Percentiles rank a stretch among this genome's conserved stretches.
phyloP scores from a whole-genome alignment of 805 yeast species.

The Lipomyces sp. region DNA sequence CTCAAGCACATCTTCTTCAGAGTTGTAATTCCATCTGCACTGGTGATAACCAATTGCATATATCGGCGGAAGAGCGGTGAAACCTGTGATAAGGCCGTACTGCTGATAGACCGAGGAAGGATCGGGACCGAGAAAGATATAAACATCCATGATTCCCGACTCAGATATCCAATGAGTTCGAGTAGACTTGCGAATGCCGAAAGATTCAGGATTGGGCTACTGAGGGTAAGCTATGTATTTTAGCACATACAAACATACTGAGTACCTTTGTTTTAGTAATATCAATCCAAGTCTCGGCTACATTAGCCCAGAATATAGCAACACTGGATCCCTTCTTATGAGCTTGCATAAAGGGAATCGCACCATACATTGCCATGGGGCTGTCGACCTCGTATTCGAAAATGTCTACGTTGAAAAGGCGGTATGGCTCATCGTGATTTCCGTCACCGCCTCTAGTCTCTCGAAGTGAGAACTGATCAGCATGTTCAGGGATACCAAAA shows the following conservation, averaged over 20 bases:
- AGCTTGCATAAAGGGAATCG: constrained; percentile 86
- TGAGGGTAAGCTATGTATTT: not conserved
- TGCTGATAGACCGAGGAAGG: constrained; percentile 61
- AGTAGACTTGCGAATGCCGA: constrained; percentile 41
- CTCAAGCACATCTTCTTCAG: constrained; percentile 79
- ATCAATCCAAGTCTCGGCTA: constrained; percentile 91
- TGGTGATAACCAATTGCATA: constrained; percentile 92
- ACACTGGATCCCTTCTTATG: constrained; percentile 60
- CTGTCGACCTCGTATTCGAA: constrained; percentile 89
- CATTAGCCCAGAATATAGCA: constrained; percentile 89
- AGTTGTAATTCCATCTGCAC: constrained; percentile 96
- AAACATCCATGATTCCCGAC: constrained; percentile 78
- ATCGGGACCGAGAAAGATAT: constrained; percentile 63
- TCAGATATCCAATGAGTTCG: constrained; percentile 93
- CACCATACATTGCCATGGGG: constrained; percentile 90
- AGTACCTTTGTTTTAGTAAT: constrained; percentile 48
- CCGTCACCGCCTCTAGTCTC: constrained; percentile 58
- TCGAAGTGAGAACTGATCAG: constrained; percentile 73
- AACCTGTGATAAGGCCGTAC: constrained; percentile 76
- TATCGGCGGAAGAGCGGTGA: constrained; percentile 69
- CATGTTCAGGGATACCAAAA: constrained; percentile 97
- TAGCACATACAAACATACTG: not conserved
- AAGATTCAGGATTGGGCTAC: constrained; percentile 30
- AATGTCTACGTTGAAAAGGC: constrained; percentile 90
- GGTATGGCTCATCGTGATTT: constrained; percentile 67